Evolutionary conservation across 1,284 basidiomycete genomes (phyloP).

Genomic region (Fomitopsis palustris): DNA sequence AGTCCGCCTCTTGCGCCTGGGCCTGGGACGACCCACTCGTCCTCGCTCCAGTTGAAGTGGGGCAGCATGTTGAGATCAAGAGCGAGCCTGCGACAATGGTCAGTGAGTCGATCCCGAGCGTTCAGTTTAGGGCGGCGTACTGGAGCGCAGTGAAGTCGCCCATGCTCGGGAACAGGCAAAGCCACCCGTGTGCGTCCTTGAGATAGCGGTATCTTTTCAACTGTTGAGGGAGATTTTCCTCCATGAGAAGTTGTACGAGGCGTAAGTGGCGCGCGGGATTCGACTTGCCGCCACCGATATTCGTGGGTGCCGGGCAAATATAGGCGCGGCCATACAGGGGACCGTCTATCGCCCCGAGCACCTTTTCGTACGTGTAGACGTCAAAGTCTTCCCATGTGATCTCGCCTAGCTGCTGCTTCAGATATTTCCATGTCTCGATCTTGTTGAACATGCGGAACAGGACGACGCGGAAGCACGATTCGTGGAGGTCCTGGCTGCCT

Average conservation of each 20-base stretch:
- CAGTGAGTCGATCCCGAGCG: neutral
- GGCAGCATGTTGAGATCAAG: constrained; percentile 42
- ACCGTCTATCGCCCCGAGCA: constrained; percentile 23
- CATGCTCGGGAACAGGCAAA: constrained; percentile 35
- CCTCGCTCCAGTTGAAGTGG: constrained; percentile 35
- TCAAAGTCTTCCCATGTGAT: constrained; percentile 34
- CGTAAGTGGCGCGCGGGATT: constrained; percentile 33
- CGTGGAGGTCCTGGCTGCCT: constrained; percentile 32
- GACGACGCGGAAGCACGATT: constrained; percentile 40
- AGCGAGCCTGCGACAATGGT: constrained; percentile 27
- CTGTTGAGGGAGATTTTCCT: constrained; percentile 30
- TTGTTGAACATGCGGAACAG: constrained; percentile 41
- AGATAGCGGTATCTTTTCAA: constrained; percentile 30
- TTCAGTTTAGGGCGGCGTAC: constrained; percentile 21
- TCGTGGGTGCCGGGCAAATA: constrained; percentile 37
- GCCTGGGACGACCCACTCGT: constrained; percentile 39
- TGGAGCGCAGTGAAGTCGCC: constrained; percentile 40
- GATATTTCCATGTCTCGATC: constrained; percentile 39
- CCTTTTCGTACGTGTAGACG: constrained; percentile 30
- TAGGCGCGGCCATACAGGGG: constrained; percentile 36
- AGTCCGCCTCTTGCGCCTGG: constrained; percentile 38
- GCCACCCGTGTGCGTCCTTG: constrained; percentile 34
- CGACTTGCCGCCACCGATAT: constrained; percentile 27
- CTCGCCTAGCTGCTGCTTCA: constrained; percentile 30
- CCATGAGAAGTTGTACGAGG: constrained; percentile 37